Base-by-base conservation (phyloP, 2,329 filamentous ascomycete species). In the Lasiodiplodia hormozganensis region DNA sequence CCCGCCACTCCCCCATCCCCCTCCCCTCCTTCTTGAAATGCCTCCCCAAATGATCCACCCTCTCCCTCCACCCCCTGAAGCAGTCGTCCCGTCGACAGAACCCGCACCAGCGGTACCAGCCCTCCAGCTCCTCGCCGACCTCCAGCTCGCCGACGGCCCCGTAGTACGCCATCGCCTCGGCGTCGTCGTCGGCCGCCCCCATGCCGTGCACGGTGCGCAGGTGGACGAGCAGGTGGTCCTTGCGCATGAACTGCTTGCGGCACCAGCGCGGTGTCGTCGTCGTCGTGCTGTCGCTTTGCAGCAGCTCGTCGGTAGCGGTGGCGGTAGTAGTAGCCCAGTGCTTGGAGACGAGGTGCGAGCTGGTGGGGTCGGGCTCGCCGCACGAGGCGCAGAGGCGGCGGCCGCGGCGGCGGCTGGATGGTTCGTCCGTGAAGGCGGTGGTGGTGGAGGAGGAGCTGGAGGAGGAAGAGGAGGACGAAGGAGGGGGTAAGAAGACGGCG, bases 91-190 rank as follows among this genome's bases (percentile, higher is more conserved):
- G 14, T 5, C 28, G 28, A 11, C 60, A 64, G 16, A 64, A 64
- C 2, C 60, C 60, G 11, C 60, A 64, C 60, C 60, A 64, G 12
- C 60, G 28, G 6, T 64, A n/a, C 43, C 43, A 64, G 5, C 43
- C 43, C 4, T 23, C 49, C 43, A 64, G 28, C 43, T 7, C n/a
- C 2, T 10, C 18, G 18, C 21, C 21, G 4, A 53, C 28, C 2
- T 64, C 40, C 18, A 52, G 18, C 43, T 31, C 10, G 16, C 60
- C 34, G 4, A 34, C 34, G 10, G 23, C n/a, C 14, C 21, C 43
- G 25, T 64, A 52, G 2, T 21, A 25, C n/a, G 14, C 31, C 43
- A 34, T 2, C 28, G 28, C 5, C 28, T 28, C 28, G 4, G 28
- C 28, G 28, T 28, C 28, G 31, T 31, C 28, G 4, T 16, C 23